A percentile compares a stretch with the other conserved stretches of the same genome.
These are phyloP conservation scores for Peronospora belbahrii DNA, from an alignment of 352 stramenopile species.

Conservation along the genomic window DNA sequence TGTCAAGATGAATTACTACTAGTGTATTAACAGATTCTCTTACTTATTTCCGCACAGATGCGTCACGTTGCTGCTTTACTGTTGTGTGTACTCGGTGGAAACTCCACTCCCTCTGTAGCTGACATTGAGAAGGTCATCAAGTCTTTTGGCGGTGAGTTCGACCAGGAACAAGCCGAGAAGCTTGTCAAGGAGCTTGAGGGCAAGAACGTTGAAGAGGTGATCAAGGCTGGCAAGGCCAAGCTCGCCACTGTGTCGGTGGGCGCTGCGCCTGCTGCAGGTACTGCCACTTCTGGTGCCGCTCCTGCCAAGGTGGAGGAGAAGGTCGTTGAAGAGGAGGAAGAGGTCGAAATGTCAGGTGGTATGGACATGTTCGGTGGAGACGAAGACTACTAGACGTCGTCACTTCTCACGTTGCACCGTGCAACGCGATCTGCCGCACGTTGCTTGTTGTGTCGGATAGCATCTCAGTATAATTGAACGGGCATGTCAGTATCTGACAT, in stretches of 20 bases:
- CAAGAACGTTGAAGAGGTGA: conserved; percentile 85
- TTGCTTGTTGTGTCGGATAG: conserved; percentile 13
- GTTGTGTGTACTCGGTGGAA: conserved; percentile 81
- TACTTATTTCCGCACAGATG: conserved; percentile 45
- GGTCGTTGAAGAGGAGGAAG: conserved; percentile 65
- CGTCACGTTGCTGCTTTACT: conserved; percentile 90
- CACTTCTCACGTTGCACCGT: background rate
- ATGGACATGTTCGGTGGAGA: conserved; percentile 85
- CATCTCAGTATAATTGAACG: conserved; percentile 50
- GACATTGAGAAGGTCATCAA: conserved; percentile 83
- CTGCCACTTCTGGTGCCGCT: conserved; percentile 30
- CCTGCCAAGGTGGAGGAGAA: conserved; percentile 62
- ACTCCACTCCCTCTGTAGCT: conserved; percentile 58
- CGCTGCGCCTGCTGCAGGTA: conserved; percentile 33
- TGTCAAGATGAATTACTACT: background rate
- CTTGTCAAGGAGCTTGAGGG: conserved; percentile 84
- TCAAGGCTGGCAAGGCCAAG: conserved; percentile 81
- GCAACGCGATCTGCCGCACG: conserved; percentile 3
- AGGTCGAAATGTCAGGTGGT: conserved; percentile 68
- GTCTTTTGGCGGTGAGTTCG: conserved; percentile 73
- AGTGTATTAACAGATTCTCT: conserved; percentile 3
- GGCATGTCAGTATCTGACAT: conserved; percentile 34
- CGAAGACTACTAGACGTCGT: conserved; percentile 67
- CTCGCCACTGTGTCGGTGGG: conserved; percentile 74
- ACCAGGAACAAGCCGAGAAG: conserved; percentile 70